These are phyloP conservation scores for Paramarasmius palmivorus DNA, from an alignment of 1,284 basidiomycete species.

Conservation along the genomic window DNA sequence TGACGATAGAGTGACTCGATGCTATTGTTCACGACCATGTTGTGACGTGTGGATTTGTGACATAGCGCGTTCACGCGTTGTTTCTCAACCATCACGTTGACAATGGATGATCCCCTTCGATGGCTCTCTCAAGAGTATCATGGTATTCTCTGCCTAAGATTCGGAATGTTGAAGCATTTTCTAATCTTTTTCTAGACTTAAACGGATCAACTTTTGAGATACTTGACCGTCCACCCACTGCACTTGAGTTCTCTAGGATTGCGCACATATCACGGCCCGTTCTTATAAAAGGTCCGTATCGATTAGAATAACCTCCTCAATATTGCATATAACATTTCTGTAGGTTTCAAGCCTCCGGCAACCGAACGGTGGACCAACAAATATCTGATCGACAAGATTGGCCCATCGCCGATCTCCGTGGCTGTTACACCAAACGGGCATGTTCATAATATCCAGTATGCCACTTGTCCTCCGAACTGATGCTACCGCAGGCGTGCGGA, in stretches of 20 bases:
- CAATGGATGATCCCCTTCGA: slow-evolving; percentile 5
- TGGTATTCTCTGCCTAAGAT: slow-evolving; percentile 36
- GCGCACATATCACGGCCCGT: slow-evolving; percentile 78
- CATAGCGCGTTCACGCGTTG: not conserved
- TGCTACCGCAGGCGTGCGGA: slow-evolving; percentile 67
- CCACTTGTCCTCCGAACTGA: not conserved
- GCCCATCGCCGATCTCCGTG: slow-evolving; percentile 60
- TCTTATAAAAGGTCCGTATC: slow-evolving; percentile 62
- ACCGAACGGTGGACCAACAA: slow-evolving; percentile 58
- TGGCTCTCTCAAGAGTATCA: slow-evolving; percentile 59
- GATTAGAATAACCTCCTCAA: not conserved
- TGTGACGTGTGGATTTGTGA: too few species aligned
- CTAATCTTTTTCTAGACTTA: slow-evolving; percentile 45
- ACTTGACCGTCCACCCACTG: slow-evolving; percentile 58
- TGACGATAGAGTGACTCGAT: not conserved
- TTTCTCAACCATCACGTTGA: not conserved
- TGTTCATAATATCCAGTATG: slow-evolving; percentile 18
- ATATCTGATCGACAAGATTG: slow-evolving; percentile 61
- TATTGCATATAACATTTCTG: slow-evolving; percentile 10
- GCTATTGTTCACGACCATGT: not conserved
- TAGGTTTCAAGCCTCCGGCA: slow-evolving; percentile 45
- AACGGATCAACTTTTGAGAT: slow-evolving; percentile 62
- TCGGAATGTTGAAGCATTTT: slow-evolving; percentile 3
- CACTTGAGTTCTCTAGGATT: slow-evolving; percentile 74
- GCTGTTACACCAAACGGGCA: slow-evolving; percentile 87